Evolutionary conservation across 495 filamentous ascomycete species (phyloP), one percentile per base, ranked within the genome.

Genomic region (Niebla homalea): DNA sequence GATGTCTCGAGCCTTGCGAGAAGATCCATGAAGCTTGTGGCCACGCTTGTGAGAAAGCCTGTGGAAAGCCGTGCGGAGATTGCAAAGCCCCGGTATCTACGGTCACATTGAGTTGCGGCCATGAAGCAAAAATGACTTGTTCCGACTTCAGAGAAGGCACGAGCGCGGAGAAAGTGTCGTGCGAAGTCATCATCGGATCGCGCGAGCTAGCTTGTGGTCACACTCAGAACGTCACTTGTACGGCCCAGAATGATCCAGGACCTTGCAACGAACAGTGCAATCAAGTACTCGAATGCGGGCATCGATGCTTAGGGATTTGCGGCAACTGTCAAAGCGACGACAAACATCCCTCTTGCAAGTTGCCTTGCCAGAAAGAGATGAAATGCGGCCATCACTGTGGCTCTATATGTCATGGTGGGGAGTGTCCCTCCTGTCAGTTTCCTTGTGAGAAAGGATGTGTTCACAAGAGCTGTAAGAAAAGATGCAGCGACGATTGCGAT

Each of bases 1-100:
- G 57, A 18, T 87, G 83, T 51, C 58, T 72, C 22, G 67, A 80
- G 59, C 61, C 66, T 7, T 86, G 83, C 42, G 67, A 60, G 5
- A 67, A 75, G 40, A 55, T 59, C 1, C 72, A 67, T 43, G 57
- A 54, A 23, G 62, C 66, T n/a, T 85, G 82, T 48, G 60, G 64
- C 5, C 82, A 85, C 57, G 20, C 63, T 16, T 86, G 82, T 53
- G 69, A 62, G 0, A 67, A 62, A 38, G 49, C 52, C 5, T 87
- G 83, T 46, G 77, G 80, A 4, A 67, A 79, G 8, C 38, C 50
- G n/a, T 64, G 62, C 41, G 60, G 54, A 46, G 52, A 64, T 39
- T 83, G 78, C 55, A 36, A 51, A 8, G 55, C 62, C 15, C 22
- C 44, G 4, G 52, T 81, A 10, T 18, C 53, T 3, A 50, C 66